Conservation (phyloP, 139 green algal species). For the Micractinium conductrix region DNA sequence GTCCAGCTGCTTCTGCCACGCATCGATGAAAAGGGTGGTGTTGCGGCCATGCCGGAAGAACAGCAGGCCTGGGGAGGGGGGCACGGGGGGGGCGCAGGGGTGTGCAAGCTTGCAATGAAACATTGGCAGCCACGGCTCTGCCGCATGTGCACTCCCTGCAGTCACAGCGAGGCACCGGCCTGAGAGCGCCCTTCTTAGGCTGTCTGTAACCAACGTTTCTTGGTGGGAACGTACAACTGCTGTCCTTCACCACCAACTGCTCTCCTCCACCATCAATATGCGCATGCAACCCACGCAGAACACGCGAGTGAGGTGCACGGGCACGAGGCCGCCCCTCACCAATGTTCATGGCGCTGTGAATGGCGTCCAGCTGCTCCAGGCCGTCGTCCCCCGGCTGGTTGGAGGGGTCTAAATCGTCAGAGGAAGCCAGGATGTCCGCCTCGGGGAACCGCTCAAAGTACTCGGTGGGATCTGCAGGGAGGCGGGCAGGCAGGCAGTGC, state of each 20-base stretch:
- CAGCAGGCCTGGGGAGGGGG: conserved; percentile 58
- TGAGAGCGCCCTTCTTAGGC: too few species aligned
- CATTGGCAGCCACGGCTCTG: too few species aligned
- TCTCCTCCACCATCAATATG: not conserved
- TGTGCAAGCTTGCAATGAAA: too few species aligned
- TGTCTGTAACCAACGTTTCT: too few species aligned
- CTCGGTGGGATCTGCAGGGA: conserved; percentile 69
- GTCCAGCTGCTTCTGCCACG: conserved; percentile 66
- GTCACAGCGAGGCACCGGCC: too few species aligned
- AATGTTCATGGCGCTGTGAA: conserved; percentile 52
- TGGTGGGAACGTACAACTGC: too few species aligned
- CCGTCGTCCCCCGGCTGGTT: conserved; percentile 45
- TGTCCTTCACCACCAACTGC: too few species aligned
- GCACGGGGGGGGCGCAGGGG: too few species aligned
- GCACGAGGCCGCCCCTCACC: not conserved
- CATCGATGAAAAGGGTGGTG: conserved; percentile 64
- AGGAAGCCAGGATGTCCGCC: conserved; percentile 89
- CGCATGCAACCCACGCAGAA: not conserved
- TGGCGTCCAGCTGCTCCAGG: conserved; percentile 74
- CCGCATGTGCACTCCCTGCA: too few species aligned
- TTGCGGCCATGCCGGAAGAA: conserved; percentile 62
- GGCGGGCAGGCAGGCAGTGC: too few species aligned
- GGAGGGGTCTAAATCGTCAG: conserved; percentile 75
- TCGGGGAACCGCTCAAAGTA: conserved; percentile 58
- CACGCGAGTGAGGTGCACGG: not conserved